Evolutionary conservation across 495 filamentous ascomycete species (phyloP).

Genomic region (Pseudomonodictys pantanalensis): DNA sequence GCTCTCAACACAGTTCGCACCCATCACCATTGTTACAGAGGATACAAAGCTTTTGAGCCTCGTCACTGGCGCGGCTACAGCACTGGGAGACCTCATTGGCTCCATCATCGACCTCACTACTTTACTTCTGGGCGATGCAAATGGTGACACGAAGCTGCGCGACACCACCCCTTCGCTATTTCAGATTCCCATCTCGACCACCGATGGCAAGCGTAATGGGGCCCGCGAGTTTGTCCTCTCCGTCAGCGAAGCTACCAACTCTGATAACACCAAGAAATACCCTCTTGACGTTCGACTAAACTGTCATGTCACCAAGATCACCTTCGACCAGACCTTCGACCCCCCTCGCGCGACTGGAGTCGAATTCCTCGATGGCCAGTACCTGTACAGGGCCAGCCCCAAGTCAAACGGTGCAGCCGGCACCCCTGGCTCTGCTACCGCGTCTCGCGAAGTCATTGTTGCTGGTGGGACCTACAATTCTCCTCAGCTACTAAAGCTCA

Average conservation of each 20-base stretch:
- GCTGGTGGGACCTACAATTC: slow-evolving; percentile 60
- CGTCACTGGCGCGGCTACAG: slow-evolving; percentile 4
- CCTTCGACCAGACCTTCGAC: slow-evolving; percentile 47
- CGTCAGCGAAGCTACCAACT: slow-evolving; percentile 12
- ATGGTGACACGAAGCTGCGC: neutral
- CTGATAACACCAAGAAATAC: slow-evolving; percentile 43
- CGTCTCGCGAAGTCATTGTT: slow-evolving; percentile 61
- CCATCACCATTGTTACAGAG: slow-evolving; percentile 6
- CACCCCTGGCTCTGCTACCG: slow-evolving; percentile 46
- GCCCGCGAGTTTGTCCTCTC: slow-evolving; percentile 14
- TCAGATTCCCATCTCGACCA: slow-evolving; percentile 7
- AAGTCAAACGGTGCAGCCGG: slow-evolving; percentile 38
- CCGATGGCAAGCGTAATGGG: slow-evolving; percentile 8
- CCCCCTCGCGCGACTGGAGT: slow-evolving; percentile 58
- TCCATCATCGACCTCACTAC: neutral
- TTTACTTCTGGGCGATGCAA: slow-evolving; percentile 2
- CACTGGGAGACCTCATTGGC: slow-evolving; percentile 2
- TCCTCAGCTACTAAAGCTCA: slow-evolving; percentile 62
- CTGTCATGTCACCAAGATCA: slow-evolving; percentile 58
- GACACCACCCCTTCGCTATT: neutral
- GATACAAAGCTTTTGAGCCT: neutral
- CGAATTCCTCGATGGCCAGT: slow-evolving; percentile 58
- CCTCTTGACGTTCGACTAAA: slow-evolving; percentile 56
- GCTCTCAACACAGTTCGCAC: slow-evolving; percentile 1
- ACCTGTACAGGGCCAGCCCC: slow-evolving; percentile 60